These are phyloP conservation scores for Solanum appendiculatum DNA, from an alignment of 257 asterid genomes.

Conservation along the genomic window DNA sequence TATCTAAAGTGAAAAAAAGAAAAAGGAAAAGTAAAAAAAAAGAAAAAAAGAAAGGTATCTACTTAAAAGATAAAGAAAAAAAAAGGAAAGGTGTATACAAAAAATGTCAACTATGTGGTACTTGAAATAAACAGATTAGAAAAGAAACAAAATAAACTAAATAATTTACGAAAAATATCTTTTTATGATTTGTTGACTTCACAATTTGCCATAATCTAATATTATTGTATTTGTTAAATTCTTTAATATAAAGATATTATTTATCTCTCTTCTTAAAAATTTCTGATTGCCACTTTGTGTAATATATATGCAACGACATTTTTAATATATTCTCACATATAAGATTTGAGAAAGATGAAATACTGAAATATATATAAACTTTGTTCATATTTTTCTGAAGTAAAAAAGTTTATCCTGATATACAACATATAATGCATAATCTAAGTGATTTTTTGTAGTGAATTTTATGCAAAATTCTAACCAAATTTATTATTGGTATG, in stretches of 20 bases:
- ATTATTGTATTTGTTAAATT: background rate
- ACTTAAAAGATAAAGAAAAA: background rate
- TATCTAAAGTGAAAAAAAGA: background rate
- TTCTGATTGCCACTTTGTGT: background rate
- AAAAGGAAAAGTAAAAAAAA: background rate
- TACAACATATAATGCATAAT: background rate
- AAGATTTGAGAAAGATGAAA: accelerated
- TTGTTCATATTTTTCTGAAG: accelerated
- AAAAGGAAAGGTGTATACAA: background rate
- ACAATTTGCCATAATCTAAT: background rate
- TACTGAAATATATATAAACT: accelerated
- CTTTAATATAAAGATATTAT: background rate
- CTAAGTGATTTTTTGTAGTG: background rate
- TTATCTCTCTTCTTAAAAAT: background rate
- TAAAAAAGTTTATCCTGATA: background rate
- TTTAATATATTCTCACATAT: background rate
- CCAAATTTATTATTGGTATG: background rate
- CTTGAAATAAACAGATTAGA: background rate
- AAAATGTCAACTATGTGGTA: background rate
- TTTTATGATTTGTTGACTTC: background rate
- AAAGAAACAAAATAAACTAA: background rate
- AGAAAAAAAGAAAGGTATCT: background rate
- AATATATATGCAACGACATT: background rate
- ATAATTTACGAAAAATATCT: background rate
- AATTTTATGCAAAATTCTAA: background rate